Evolutionary conservation across 139 green algal genomes (phyloP).

Genomic region (Chlorella vulgaris): DNA sequence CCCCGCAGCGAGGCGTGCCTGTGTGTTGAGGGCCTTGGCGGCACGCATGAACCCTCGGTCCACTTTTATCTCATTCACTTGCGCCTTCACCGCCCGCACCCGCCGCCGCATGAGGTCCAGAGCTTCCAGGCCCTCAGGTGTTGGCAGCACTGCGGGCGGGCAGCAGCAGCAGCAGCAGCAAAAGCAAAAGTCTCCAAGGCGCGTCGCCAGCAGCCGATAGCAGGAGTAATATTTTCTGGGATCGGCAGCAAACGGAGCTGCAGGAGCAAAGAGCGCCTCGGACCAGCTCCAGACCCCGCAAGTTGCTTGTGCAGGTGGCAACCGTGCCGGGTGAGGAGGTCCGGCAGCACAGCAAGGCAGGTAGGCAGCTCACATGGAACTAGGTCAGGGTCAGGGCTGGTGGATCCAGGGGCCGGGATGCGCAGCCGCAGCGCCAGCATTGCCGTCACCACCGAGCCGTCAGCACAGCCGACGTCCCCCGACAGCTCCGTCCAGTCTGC

Average conservation of each 20-base stretch:
- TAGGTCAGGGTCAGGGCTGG: too few relatives aligned
- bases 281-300: too few relatives aligned
- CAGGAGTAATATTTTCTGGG: too few relatives aligned
- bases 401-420: too few relatives aligned
- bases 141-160: conserved; percentile 16
- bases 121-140: conserved; percentile 24
- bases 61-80: conserved; percentile 31
- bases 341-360: too few relatives aligned
- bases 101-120: conserved; percentile 34
- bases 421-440: conserved; percentile 23
- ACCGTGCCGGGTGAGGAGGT: too few relatives aligned
- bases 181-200: too few relatives aligned
- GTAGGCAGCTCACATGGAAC: neutral
- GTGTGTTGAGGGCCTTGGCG: conserved; percentile 33
- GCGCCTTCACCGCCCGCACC: conserved; percentile 28
- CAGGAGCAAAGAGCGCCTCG: too few relatives aligned
- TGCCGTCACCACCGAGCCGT: conserved; percentile 35
- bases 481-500: conserved; percentile 24
- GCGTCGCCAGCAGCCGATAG: too few relatives aligned
- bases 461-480: conserved; percentile 6
- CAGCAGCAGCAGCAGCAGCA: neutral
- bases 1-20: conserved; percentile 1
- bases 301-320: too few relatives aligned
- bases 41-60: conserved; percentile 31
- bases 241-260: neutral